Base-by-base conservation (phyloP, 345 rosid genomes). In the Toxicodendron radicans region DNA sequence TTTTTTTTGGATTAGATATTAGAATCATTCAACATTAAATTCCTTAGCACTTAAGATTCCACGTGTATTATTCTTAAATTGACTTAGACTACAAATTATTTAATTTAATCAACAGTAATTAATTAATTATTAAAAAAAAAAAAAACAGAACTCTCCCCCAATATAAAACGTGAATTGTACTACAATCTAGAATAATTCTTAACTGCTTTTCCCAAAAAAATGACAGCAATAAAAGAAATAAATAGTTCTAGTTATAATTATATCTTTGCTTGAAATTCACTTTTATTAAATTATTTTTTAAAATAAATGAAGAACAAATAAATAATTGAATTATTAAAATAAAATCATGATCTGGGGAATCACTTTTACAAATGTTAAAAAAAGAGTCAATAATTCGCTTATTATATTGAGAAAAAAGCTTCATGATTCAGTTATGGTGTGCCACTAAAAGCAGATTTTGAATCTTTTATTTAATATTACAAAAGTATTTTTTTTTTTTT, bases 201-300 rank as follows among this genome's bases (percentile, higher is more conserved):
- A 10, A 9, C 14, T 21, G 32, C 38, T 30, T 21, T 20, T 7
- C 53, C 32, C 9, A 56, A 67, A 67, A 67, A 27, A 5, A 4
- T 30, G 4, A 10, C 23, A 45, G 27, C 52, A 10, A 20, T 66
- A 7, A 21, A 16, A 49, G 27, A 30, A 8, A 64, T 32, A 32
- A 17, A 30, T 52, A 18, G 5, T 18, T 17, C 41, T 10, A 32
- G 66, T 48, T 13, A 60, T 61, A 60, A 72, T 72, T 48, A 63
- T 60, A 23, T 58, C 75, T 72, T 72, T 32, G 59, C 75, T 72
- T 72, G 10, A 27, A 72, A 61, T 60, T 48, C 48, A 72, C 67
- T 61, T 60, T 60, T 59, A 30, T 60, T 59, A 11, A 18, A 46
- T 27, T 21, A 9, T 32, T 60, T 3, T 12, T 16, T 17, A 7